phyloP scores from a whole-genome alignment of 73 alveolate genomes.

The Paramecium biaurelia region DNA sequence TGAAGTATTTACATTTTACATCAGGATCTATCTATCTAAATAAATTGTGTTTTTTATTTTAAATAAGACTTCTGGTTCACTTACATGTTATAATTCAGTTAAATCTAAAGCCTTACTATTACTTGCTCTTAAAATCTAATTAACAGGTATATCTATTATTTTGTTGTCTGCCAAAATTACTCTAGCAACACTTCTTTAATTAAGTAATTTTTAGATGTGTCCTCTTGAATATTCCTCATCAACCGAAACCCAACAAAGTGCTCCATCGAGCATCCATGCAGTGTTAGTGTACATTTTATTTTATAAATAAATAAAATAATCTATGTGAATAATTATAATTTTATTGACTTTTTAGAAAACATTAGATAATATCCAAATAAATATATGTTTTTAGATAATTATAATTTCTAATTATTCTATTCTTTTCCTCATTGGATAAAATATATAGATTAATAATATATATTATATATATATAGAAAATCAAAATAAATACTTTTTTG shows the following conservation, averaged over 20 bases:
- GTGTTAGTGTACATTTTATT: conserved; percentile 1
- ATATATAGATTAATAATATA: too few relatives aligned
- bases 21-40: neutral
- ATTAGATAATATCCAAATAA: neutral
- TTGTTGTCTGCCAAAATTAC: neutral
- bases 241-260: conserved; percentile 3
- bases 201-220: neutral
- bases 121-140: neutral
- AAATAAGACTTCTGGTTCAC: conserved; percentile 20
- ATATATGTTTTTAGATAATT: too few relatives aligned
- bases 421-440: too few relatives aligned
- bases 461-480: too few relatives aligned
- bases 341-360: neutral
- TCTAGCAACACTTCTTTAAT: conserved; percentile 13
- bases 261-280: conserved; percentile 45
- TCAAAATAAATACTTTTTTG: neutral
- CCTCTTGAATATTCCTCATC: conserved; percentile 34
- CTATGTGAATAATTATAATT: neutral
- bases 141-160: neutral
- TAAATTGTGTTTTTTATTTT: neutral
- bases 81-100: neutral
- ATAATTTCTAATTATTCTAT: neutral
- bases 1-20: neutral
- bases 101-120: neutral
- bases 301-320: neutral